Percentiles rank a stretch among this genome's conserved stretches.
Conservation (phyloP, 306 rosid species). For the Hippophae gyantsensis region DNA sequence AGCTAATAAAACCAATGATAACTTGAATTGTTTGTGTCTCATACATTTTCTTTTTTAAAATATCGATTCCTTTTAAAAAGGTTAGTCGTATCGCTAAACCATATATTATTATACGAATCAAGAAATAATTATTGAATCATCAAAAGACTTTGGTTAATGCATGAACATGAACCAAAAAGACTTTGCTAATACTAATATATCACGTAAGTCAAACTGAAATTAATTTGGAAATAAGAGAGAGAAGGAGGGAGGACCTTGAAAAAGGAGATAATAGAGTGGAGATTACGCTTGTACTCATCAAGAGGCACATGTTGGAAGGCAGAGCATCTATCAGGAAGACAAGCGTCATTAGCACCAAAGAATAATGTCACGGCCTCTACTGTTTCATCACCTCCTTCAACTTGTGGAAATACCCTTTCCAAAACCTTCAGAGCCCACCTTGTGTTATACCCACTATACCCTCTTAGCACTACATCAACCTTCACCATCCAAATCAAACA, state of each 20-base stretch:
- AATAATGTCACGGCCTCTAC: conserved; percentile 48
- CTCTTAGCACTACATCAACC: conserved; percentile 76
- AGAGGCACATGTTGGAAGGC: conserved; percentile 77
- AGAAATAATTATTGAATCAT: no score
- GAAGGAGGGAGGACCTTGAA: conserved; percentile 40
- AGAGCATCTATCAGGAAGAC: conserved; percentile 52
- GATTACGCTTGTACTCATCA: conserved; percentile 56
- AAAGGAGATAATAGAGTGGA: conserved; percentile 48
- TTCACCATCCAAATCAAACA: neutral
- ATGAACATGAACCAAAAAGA: no score
- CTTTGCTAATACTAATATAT: no score
- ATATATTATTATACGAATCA: no score
- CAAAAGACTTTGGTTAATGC: no score
- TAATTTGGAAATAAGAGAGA: neutral
- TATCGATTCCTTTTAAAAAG: no score
- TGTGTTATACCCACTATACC: conserved; percentile 82
- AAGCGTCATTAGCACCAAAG: conserved; percentile 91
- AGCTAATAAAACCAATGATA: no score
- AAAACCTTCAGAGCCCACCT: conserved; percentile 72
- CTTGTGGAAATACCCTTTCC: conserved; percentile 45
- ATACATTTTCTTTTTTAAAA: no score
- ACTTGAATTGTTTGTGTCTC: no score
- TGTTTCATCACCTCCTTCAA: conserved; percentile 19
- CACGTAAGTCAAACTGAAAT: neutral
- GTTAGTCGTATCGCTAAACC: no score